Evolutionary conservation across 768 basidiomycete species (phyloP), one percentile per base, ranked within the genome.

Genomic region (Amanita fuliginea): DNA sequence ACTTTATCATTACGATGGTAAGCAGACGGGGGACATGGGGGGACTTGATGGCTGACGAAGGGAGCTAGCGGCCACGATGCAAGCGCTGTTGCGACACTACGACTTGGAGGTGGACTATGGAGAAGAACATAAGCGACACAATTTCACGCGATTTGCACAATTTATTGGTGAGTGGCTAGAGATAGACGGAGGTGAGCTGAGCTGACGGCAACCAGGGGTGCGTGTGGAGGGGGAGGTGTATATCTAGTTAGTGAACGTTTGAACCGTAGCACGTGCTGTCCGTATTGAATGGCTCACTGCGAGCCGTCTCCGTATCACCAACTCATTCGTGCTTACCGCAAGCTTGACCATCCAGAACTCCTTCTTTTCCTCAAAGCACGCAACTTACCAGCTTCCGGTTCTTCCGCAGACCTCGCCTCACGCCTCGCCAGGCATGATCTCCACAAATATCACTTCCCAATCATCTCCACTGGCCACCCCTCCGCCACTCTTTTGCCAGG

Each of bases 381-480:
- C 54, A 79, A 73, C 51, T 68, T 90, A n/a, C 78, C 83, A 44
- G 78, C 73, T 0, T 66, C 73, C 10, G 87, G 86, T 36, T 69
- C 75, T 42, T 70, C 82, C 53, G 42, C 59, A 45, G 85, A 86
- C 49, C 78, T 89, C 26, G 82, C 82, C 39, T 75, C 77, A 7
- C 74, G 86, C 18, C 74, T 91, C 21, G 77, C 83, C 6, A 81
- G 86, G 51, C 76, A 86, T 59, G 88, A 91, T 63, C 64, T 84
- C 47, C 78, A 84, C 56, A 77, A 76, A 21, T 90, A 88, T 60
- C 75, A 81, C 57, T 80, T 85, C 56, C 71, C 72, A 18, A 63
- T 60, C 42, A 55, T 60, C 7, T 56, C 62, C 19, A 59, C 60
- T 30, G 61, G 61, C 36, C 59, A 55, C 11, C 57, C 57, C 10